phyloP scores from a whole-genome alignment of 2,329 filamentous ascomycete species.

The Claviceps purpurea region DNA sequence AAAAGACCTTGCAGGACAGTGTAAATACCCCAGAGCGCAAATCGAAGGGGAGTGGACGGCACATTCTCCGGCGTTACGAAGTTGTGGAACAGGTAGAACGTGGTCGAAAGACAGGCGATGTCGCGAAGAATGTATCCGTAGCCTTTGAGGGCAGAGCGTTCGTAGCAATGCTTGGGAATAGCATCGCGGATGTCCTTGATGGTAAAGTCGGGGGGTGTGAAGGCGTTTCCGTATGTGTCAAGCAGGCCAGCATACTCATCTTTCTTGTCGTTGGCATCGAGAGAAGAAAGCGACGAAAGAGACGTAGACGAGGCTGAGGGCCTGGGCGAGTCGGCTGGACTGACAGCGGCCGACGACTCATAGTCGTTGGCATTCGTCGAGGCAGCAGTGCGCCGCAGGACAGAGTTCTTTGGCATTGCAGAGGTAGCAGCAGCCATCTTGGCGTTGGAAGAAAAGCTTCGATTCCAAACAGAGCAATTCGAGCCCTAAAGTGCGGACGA shows the following conservation, averaged over 20 bases:
- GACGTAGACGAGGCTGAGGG: slow-evolving; percentile 73
- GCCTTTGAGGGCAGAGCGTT: slow-evolving; percentile 66
- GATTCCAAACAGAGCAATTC: neutral
- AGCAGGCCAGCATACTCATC: slow-evolving; percentile 51
- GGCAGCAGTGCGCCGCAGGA: slow-evolving; percentile 34
- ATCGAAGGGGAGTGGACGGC: slow-evolving; percentile 53
- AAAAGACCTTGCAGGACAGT: slow-evolving; percentile 84
- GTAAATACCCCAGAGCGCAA: slow-evolving; percentile 49
- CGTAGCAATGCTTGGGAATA: slow-evolving; percentile 94
- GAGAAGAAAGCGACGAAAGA: slow-evolving; percentile 74
- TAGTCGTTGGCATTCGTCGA: slow-evolving; percentile 34
- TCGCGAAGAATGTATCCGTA: slow-evolving; percentile 79
- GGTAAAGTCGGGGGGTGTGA: slow-evolving; percentile 86
- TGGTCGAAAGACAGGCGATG: slow-evolving; percentile 53
- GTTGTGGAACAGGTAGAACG: slow-evolving; percentile 81
- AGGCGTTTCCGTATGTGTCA: slow-evolving; percentile 91
- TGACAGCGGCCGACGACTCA: slow-evolving; percentile 43
- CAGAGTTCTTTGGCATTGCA: slow-evolving; percentile 27
- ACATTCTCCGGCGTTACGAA: slow-evolving; percentile 78
- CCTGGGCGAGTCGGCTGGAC: slow-evolving; percentile 46
- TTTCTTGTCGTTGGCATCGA: slow-evolving; percentile 29
- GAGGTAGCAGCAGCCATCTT: slow-evolving; percentile 36
- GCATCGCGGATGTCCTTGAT: slow-evolving; percentile 96
- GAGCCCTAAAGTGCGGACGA: neutral
- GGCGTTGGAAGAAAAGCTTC: slow-evolving; percentile 2